Base-by-base conservation (phyloP, 106 monocot genomes). In the Allium cepa region DNA sequence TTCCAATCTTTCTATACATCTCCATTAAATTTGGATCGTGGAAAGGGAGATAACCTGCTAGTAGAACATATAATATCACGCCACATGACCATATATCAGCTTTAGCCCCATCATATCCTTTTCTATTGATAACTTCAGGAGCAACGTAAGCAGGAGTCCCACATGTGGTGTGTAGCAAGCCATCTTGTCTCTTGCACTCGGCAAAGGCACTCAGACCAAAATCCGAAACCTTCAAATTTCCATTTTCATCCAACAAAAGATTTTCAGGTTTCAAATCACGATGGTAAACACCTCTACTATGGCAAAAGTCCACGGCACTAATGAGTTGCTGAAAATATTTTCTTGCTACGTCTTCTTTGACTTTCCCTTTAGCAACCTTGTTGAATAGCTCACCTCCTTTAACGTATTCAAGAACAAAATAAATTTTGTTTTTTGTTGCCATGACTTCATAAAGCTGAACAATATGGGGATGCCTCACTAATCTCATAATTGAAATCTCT, bases 61-160 rank as follows among this genome's bases (percentile, higher is more conserved):
- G 27, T 7, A 84, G 77, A 26, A 74, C 64, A 46, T 73, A 81
- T 16, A 81, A 69, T 10, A 81, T 65, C 36, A 81, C 77, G 4
- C 81, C 84, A 70, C 84, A 84, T n/a, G 84, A 76, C 84, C 84
- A 84, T 46, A 80, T 68, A 59, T 84, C 84, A n/a, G 76, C 73
- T 66, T 84, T 84, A 22, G 73, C 73, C 8, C 77, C 84, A 69
- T 80, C 80, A 53, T 84, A 84, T 36, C 77, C 80, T 60, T 70
- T 76, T 46, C 79, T 76, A 26, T 50, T 51, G 45, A 84, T 75
- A 26, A 84, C 75, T 36, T 84, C 84, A 0, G 84, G 84, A 27
- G 84, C 80, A 57, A 80, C 84, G 69, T 84, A 84, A 11, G 84
- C 84, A 0, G 84, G 84, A 15, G 84, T 84, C 10, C 84, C 84